A percentile compares a stretch with the other conserved stretches of the same genome.
Evolutionary conservation across 768 basidiomycete species (phyloP).

Genomic region (Amanita exitialis): DNA sequence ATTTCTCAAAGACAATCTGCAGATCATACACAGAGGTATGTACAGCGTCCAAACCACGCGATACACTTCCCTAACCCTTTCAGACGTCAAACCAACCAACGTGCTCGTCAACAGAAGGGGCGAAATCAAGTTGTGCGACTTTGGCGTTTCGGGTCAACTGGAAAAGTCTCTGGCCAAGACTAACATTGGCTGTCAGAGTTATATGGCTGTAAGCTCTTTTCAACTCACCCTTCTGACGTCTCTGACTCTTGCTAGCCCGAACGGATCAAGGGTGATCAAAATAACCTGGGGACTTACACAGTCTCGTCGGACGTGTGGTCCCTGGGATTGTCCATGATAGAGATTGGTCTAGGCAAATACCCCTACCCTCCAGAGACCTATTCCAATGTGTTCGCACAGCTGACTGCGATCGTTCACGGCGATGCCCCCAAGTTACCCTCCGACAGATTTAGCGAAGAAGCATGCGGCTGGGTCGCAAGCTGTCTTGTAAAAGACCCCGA

Average conservation of each 20-base stretch:
- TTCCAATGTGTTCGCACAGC: slow-evolving; percentile 91
- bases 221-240: neutral
- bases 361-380: slow-evolving; percentile 98
- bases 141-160: slow-evolving; percentile 97
- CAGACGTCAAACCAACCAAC: slow-evolving; percentile 92
- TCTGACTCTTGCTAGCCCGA: slow-evolving; percentile 54
- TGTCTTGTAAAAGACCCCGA: slow-evolving; percentile 80
- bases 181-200: slow-evolving; percentile 96
- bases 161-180: slow-evolving; percentile 96
- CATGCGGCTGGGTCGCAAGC: slow-evolving; percentile 71
- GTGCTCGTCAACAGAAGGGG: slow-evolving; percentile 86
- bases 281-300: slow-evolving; percentile 82
- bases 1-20: slow-evolving; percentile 91
- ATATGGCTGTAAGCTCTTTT: slow-evolving; percentile 79
- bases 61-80: slow-evolving; percentile 2
- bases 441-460: slow-evolving; percentile 51
- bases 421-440: slow-evolving; percentile 83
- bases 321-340: slow-evolving; percentile 87
- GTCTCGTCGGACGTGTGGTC: slow-evolving; percentile 99
- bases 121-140: slow-evolving; percentile 91
- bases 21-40: slow-evolving; percentile 56
- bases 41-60: neutral
- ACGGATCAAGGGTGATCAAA: slow-evolving; percentile 88
- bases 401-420: slow-evolving; percentile 93
- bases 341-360: slow-evolving; percentile 83